Evolutionary conservation across 352 stramenopile genomes (phyloP).

Genomic region (Pseudoperonospora humuli): DNA sequence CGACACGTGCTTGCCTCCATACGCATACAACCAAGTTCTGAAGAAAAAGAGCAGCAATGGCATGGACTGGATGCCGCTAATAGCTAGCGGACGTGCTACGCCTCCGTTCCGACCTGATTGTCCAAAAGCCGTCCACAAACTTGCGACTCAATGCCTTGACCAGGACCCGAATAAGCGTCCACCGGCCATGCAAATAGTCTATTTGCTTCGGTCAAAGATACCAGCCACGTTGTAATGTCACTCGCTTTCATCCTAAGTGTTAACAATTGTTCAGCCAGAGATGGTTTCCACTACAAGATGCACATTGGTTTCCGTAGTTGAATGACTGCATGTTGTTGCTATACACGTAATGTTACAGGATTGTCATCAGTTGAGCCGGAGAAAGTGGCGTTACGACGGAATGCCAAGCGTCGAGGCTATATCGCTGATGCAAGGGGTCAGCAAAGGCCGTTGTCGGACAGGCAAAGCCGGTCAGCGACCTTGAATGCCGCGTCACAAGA

Average conservation of each 20-base stretch:
- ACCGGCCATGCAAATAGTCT: slow-evolving; percentile 36
- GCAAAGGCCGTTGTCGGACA: slow-evolving; percentile 16
- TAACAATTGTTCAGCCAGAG: slow-evolving; percentile 4
- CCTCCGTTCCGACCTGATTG: slow-evolving; percentile 35
- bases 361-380: slow-evolving; percentile 11
- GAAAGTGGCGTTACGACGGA: slow-evolving; percentile 18
- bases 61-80: slow-evolving; percentile 28
- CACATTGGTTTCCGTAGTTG: no score
- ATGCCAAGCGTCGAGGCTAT: slow-evolving; percentile 21
- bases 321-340: no score
- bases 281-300: slow-evolving; percentile 1
- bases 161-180: slow-evolving; percentile 33
- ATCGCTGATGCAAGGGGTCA: slow-evolving; percentile 6
- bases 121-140: slow-evolving; percentile 25
- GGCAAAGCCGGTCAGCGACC: slow-evolving; percentile 11
- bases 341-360: no score
- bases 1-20: slow-evolving; percentile 50
- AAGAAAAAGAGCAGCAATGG: slow-evolving; percentile 35
- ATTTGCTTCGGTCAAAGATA: slow-evolving; percentile 41
- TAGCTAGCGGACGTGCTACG: slow-evolving; percentile 23
- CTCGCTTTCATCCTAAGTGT: background rate
- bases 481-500: slow-evolving; percentile 10
- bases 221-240: slow-evolving; percentile 25
- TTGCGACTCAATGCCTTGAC: slow-evolving; percentile 32
- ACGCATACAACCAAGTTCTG: slow-evolving; percentile 30